Evolutionary conservation across 139 green algal species (phyloP), one percentile per base, ranked within the genome.

Genomic region (Haematococcus sp.): DNA sequence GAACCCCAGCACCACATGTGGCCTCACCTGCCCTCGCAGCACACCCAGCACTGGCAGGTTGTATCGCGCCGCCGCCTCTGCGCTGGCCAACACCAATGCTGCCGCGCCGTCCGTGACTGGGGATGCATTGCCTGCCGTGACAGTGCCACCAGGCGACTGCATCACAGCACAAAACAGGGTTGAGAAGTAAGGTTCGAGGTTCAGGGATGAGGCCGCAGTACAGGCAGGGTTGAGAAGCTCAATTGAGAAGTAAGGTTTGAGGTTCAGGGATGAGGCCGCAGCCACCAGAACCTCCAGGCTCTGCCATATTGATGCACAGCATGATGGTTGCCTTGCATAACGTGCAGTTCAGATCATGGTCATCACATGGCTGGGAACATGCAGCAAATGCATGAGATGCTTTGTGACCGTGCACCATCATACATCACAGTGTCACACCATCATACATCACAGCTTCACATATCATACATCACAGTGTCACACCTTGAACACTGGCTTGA

Each of bases 41-140:
- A 79, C 55, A 3, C 59, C 73, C 23, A 74, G 33, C 16, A 79
- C 73, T 17, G 73, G 80, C 61, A 92, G 70, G 19, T 78, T 70
- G 17, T 87, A 28, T 20, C 59, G 30, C 65, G 70, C 25, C 7
- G 75, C 80, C 20, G 58, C 65, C 30, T 80, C 59, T 19, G 65
- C 30, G 71, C 77, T 80, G 33, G 80, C 74, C 52, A 98, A 73
- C 51, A 98, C 88, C 60, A 98, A 58, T 0, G 93, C 94, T 17
- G 92, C 93, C 0, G 91, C 93, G n/a, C 94, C 94, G 74, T 98
- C 94, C 11, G 85, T 89, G 63, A 98, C 88, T 32, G 89, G 86
- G 0, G 88, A 96, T 0, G 91, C 78, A 70, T 98, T 98, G 54
- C 92, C 94, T 2, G 94, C 90, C 16, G 93, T 96, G 17, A 95